Percentiles rank a stretch among this genome's conserved stretches.
Conservation (phyloP, 202 grass and related monocot genomes). For the Panicum hallii region DNA sequence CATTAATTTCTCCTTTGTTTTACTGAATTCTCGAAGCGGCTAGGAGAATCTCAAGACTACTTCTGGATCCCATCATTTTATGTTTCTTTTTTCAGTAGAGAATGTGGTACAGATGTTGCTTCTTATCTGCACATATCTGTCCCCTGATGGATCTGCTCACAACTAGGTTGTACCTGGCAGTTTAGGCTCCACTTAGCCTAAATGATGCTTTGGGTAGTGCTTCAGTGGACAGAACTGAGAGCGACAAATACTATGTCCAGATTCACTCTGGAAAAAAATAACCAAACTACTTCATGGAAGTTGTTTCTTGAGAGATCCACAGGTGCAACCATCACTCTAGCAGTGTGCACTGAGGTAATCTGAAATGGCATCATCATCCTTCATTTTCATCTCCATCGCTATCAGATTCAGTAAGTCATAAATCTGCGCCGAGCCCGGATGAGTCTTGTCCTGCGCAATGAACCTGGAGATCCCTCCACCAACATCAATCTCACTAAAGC, state of each 20-base stretch:
- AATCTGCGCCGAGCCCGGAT: conserved; percentile 38
- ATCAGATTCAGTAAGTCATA: conserved; percentile 52
- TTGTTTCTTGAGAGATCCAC: neutral
- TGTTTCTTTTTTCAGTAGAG: neutral
- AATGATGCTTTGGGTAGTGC: conserved; percentile 10
- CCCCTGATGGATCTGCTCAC: conserved; percentile 11
- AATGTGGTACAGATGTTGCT: neutral
- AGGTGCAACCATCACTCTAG: neutral
- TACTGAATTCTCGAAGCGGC: neutral
- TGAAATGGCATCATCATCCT: conserved; percentile 27
- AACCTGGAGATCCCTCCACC: conserved; percentile 40
- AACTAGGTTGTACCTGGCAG: neutral
- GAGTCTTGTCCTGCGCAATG: conserved; percentile 55
- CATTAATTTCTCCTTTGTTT: neutral
- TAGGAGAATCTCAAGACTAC: neutral
- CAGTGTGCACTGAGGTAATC: neutral
- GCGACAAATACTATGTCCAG: neutral
- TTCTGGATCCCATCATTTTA: neutral
- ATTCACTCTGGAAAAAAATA: neutral
- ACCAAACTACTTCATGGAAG: neutral
- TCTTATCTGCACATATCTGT: conserved; percentile 15
- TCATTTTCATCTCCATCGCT: conserved; percentile 53
- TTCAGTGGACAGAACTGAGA: conserved; percentile 8
- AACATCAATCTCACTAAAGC: conserved; percentile 67
- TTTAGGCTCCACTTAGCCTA: neutral